Evolutionary conservation across 2,329 filamentous ascomycete genomes (phyloP), one percentile per base, ranked within the genome.

Genomic region (Colletotrichum musae): DNA sequence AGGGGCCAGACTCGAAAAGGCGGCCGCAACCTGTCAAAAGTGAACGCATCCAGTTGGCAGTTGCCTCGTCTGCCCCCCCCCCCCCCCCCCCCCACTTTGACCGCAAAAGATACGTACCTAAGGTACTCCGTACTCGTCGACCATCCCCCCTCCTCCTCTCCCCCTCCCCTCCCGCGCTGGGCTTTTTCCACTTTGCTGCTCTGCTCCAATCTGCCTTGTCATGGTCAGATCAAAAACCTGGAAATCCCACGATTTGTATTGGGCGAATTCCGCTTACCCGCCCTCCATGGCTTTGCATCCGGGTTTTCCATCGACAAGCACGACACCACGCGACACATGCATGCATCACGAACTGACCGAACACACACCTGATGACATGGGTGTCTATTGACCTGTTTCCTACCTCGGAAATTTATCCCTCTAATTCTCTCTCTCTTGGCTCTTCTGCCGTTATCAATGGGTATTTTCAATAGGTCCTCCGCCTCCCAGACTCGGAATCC

Each of bases 121-220:
- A 26, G 50, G 36, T 52, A 36, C 32, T 36, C 32, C 43, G 36
- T 52, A 36, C 32, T 36, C 32, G 32, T 36, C 32, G 10, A 36
- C 9, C 2, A 36, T 36, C 32, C 32, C 32, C 28, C 10, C 47
- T 24, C 48, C 50, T 24, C 21, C 21, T 54, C 39, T 59, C 52
- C 65, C 60, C 45, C 47, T 52, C 65, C 60, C 43, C 47, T 24
- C 48, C 50, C 32, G 5, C 28, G 61, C 48, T 18, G 36, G n/a
- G 43, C 61, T 69, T 69, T 66, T 69, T 68, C 66, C 61, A 69
- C 62, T 60, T 69, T 41, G 61, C 53, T 64, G 56, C 47, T 39
- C 10, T 36, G 50, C 50, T 52, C 47, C 28, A 50, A 28, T 50
- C 51, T 52, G 26, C 41, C 43, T 59, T 24, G 32, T 21, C 50